Percentiles rank a stretch among this genome's conserved stretches.
phyloP scores from a whole-genome alignment of 2,329 filamentous ascomycete species.

The Aureobasidium sp. region DNA sequence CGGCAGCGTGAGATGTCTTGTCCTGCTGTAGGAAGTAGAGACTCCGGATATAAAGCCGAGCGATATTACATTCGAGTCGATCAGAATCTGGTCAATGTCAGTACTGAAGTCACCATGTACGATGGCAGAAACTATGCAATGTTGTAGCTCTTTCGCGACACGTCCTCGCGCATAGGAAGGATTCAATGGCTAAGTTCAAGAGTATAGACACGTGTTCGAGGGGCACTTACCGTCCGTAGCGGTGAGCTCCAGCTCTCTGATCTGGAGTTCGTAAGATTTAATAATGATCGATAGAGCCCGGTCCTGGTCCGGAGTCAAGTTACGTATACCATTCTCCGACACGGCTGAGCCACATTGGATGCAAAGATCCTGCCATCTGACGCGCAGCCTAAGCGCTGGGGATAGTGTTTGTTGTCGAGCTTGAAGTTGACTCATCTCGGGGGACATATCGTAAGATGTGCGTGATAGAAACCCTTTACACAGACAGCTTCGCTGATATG shows the following conservation, averaged over 20 bases:
- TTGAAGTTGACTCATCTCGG: constrained; percentile 7
- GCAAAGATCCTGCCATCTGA: constrained; percentile 11
- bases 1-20: not conserved
- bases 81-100: not conserved
- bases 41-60: constrained; percentile 1
- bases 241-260: not conserved
- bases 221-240: not conserved
- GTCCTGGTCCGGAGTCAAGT: constrained; percentile 3
- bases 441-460: constrained; percentile 1
- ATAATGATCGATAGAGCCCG: constrained; percentile 8
- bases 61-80: constrained; percentile 2
- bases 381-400: not conserved
- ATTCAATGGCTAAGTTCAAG: too few relatives aligned
- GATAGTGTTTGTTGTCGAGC: constrained; percentile 6
- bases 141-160: too few relatives aligned
- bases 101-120: too few relatives aligned
- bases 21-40: constrained; percentile 12
- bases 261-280: not conserved
- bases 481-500: constrained; percentile 4
- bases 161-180: too few relatives aligned
- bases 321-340: constrained; percentile 12
- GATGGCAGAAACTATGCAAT: too few relatives aligned
- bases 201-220: too few relatives aligned
- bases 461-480: constrained; percentile 14
- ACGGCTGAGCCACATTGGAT: constrained; percentile 5